Percentiles rank a stretch among this genome's conserved stretches.
Conservation (phyloP, 2,329 filamentous ascomycete genomes). For the Nothopassalora personata region DNA sequence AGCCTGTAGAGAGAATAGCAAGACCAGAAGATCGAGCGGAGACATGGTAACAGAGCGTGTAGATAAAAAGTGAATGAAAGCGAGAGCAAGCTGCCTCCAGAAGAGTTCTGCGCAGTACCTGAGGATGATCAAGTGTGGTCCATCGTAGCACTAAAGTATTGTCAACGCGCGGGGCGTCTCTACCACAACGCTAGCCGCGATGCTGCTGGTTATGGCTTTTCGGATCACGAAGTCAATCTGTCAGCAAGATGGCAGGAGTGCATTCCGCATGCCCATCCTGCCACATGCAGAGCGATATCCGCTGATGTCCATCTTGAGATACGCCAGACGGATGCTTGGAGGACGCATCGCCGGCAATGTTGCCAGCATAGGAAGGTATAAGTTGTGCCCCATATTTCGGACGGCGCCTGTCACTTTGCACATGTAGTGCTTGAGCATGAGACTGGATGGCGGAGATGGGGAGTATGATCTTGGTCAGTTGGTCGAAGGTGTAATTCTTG, state of each 20-base stretch:
- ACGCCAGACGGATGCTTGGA: neutral
- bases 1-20: constrained; percentile 5
- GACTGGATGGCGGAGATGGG: constrained; percentile 11
- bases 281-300: neutral
- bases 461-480: constrained; percentile 11
- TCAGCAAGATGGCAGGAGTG: neutral
- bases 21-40: constrained; percentile 6
- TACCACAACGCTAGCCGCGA: neutral
- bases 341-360: constrained; percentile 6
- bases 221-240: constrained; percentile 1
- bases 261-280: neutral
- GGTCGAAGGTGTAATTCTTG: constrained; percentile 6
- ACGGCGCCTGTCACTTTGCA: constrained; percentile 1
- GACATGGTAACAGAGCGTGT: constrained; percentile 9
- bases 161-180: neutral
- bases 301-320: neutral
- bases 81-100: neutral
- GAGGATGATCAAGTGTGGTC: neutral
- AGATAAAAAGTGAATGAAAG: neutral
- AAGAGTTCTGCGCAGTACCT: neutral
- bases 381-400: constrained; percentile 4
- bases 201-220: neutral
- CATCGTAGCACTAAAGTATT: neutral
- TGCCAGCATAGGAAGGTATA: constrained; percentile 9
- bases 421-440: constrained; percentile 7